These are phyloP conservation scores for Phytophthora boehmeriae DNA, from an alignment of 352 stramenopile genomes.

Conservation along the genomic window DNA sequence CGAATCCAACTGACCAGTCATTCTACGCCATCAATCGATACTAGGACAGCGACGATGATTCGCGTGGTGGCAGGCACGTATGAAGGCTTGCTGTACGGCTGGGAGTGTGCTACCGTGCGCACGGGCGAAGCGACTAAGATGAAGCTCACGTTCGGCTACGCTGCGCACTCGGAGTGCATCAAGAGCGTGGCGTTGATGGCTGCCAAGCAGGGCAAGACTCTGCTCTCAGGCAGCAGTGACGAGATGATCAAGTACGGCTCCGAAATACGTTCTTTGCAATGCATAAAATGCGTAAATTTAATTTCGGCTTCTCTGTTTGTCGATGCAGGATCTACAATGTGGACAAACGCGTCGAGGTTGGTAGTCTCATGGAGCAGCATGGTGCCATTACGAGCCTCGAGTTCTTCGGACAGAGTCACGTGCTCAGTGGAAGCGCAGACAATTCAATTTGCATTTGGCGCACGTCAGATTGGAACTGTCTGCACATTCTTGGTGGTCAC, in stretches of 20 bases:
- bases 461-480: slow-evolving; percentile 89
- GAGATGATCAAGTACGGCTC: slow-evolving; percentile 86
- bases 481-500: slow-evolving; percentile 90
- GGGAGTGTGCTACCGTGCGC: slow-evolving; percentile 55
- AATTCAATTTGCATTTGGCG: slow-evolving; percentile 92
- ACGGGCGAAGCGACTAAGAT: slow-evolving; percentile 53
- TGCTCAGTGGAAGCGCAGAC: slow-evolving; percentile 88
- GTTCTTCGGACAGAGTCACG: slow-evolving; percentile 86
- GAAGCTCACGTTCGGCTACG: slow-evolving; percentile 88
- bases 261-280: slow-evolving; percentile 6
- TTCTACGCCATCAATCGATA: slow-evolving; percentile 34
- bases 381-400: slow-evolving; percentile 86
- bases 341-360: slow-evolving; percentile 87
- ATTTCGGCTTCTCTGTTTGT: neutral
- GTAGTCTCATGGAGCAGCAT: slow-evolving; percentile 87
- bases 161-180: slow-evolving; percentile 85
- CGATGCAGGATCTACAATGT: slow-evolving; percentile 85
- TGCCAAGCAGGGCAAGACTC: slow-evolving; percentile 79
- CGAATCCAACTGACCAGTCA: slow-evolving; percentile 42
- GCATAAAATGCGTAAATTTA: neutral
- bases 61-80: slow-evolving; percentile 87
- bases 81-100: slow-evolving; percentile 87
- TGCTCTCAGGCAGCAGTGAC: slow-evolving; percentile 83
- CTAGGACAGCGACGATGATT: slow-evolving; percentile 42
- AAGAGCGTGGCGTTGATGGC: slow-evolving; percentile 85